These are phyloP conservation scores for Fagopyrum esculentum DNA, from an alignment of 148 eudicot genomes.

Conservation along the genomic window DNA sequence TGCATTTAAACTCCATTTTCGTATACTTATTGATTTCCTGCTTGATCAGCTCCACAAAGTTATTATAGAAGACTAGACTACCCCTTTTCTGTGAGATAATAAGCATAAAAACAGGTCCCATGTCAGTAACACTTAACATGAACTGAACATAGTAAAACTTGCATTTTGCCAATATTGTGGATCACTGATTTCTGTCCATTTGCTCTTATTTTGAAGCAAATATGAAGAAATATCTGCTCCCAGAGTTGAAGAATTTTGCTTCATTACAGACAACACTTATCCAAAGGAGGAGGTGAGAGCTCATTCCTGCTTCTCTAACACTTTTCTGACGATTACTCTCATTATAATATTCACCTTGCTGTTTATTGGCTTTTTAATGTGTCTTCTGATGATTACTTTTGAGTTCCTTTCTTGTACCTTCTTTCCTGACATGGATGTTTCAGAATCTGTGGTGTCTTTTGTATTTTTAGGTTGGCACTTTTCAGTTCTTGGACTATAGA, in stretches of 20 bases:
- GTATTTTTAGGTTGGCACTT: not conserved
- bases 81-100: not conserved
- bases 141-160: not conserved
- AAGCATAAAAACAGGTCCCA: not conserved
- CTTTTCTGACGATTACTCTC: not conserved
- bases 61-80: not conserved
- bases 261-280: slow-evolving; percentile 84
- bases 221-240: slow-evolving; percentile 89
- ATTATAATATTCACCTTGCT: not conserved
- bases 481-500: not conserved
- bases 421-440: not conserved
- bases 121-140: not conserved
- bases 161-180: not conserved
- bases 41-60: not conserved
- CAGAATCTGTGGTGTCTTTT: not conserved
- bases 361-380: not conserved
- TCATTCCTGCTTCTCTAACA: slow-evolving; percentile 5
- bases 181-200: not conserved
- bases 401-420: not conserved
- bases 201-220: slow-evolving; percentile 38
- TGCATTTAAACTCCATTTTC: not conserved
- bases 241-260: slow-evolving; percentile 77
- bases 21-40: not conserved
- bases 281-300: slow-evolving; percentile 62
- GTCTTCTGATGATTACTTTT: not conserved